A percentile compares a stretch with the other conserved stretches of the same genome.
phyloP scores from a whole-genome alignment of 345 rosid genomes.

The Clausena lansium region DNA sequence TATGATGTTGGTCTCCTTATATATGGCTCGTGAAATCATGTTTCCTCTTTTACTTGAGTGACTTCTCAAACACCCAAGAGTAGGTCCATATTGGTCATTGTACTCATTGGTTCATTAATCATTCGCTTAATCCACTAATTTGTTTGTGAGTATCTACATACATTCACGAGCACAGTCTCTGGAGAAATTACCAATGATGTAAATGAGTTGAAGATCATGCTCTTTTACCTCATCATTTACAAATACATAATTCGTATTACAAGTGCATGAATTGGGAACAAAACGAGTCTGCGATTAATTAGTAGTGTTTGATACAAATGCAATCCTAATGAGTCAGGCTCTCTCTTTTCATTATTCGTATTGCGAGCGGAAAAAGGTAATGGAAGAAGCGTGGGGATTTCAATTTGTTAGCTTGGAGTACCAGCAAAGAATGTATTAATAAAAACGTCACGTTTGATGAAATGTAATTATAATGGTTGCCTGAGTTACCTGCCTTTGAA shows the following conservation, averaged over 20 bases:
- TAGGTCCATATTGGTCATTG: not conserved
- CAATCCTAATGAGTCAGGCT: not conserved
- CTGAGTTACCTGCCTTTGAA: not conserved
- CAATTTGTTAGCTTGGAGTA: slow-evolving; percentile 42
- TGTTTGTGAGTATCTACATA: not conserved
- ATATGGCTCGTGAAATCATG: not conserved
- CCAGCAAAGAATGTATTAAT: slow-evolving; percentile 29
- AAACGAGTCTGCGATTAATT: not conserved
- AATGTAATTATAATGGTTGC: slow-evolving; percentile 28
- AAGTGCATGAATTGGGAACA: not conserved
- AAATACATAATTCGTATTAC: not conserved
- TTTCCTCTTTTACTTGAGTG: slow-evolving; percentile 10
- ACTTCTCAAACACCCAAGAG: slow-evolving; percentile 10
- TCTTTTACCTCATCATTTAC: slow-evolving; percentile 11
- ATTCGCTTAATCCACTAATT: not conserved
- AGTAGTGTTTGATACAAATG: not conserved
- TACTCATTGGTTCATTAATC: not conserved
- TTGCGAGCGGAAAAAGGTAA: not conserved
- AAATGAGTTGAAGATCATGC: slow-evolving; percentile 21
- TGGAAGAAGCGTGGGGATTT: slow-evolving; percentile 3
- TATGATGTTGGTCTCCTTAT: not conserved
- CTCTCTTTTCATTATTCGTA: not conserved
- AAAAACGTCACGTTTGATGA: not conserved
- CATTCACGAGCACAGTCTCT: not conserved
- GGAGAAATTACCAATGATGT: not conserved